These are phyloP conservation scores for Durotheca rogersii DNA, from an alignment of 495 filamentous ascomycete genomes.

Conservation along the genomic window DNA sequence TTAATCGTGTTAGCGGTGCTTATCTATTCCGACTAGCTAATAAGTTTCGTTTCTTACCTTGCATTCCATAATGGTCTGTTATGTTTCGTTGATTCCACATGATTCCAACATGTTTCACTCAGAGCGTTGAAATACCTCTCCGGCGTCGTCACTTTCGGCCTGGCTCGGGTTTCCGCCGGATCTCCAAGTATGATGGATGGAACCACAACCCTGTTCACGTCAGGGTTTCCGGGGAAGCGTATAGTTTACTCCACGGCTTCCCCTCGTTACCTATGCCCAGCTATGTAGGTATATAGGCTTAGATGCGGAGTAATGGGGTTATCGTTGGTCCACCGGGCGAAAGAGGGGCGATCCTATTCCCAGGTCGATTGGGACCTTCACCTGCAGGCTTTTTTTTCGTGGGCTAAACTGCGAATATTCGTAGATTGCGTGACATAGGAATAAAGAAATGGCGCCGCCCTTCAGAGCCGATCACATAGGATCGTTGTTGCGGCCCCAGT, in stretches of 20 bases:
- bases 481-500: slow-evolving; percentile 70
- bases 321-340: background rate
- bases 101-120: too few relatives aligned
- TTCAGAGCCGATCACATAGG: slow-evolving; percentile 84
- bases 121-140: too few relatives aligned
- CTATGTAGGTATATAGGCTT: background rate
- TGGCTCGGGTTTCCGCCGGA: too few relatives aligned
- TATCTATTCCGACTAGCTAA: too few relatives aligned
- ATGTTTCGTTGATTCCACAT: too few relatives aligned
- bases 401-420: background rate
- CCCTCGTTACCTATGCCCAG: background rate
- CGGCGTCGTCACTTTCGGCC: too few relatives aligned
- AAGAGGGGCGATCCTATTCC: background rate
- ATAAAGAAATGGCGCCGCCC: slow-evolving; percentile 55
- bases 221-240: background rate
- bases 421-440: too few relatives aligned
- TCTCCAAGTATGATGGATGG: too few relatives aligned
- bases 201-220: too few relatives aligned
- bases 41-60: too few relatives aligned
- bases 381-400: background rate
- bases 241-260: background rate
- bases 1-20: too few relatives aligned
- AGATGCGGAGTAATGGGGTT: background rate
- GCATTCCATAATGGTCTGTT: too few relatives aligned
- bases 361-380: background rate